Conservation (phyloP, 2,329 filamentous ascomycete genomes). For the Alternaria rosae region DNA sequence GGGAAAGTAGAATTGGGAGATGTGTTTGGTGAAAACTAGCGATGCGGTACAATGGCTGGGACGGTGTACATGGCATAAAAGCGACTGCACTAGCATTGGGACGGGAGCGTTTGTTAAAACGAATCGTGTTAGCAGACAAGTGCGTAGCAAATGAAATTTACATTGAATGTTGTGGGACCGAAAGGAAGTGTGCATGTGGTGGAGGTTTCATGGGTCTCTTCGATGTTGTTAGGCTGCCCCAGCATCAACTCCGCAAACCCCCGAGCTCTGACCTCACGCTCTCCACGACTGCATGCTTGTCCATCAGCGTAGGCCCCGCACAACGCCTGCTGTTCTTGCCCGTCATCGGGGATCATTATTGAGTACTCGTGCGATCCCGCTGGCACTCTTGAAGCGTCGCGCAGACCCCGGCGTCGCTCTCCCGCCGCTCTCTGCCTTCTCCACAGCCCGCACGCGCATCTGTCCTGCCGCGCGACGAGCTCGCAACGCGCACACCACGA, state of each 20-base stretch:
- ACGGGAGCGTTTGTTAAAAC: not conserved
- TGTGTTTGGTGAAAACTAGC: conserved; percentile 36
- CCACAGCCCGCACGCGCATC: conserved; percentile 17
- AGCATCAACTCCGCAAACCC: conserved; percentile 29
- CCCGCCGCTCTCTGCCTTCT: conserved; percentile 7
- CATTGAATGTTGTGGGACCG: not conserved
- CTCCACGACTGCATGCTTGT: conserved; percentile 17
- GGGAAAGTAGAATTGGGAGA: conserved; percentile 86
- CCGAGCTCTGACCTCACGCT: conserved; percentile 37
- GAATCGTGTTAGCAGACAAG: conserved; percentile 2
- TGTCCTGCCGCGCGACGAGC: conserved; percentile 8
- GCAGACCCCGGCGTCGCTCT: conserved; percentile 10
- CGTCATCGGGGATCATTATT: conserved; percentile 18
- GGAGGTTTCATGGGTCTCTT: not conserved
- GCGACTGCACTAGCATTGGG: conserved; percentile 9
- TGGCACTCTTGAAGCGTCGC: not conserved
- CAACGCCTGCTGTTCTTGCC: conserved; percentile 15
- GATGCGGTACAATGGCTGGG: not conserved
- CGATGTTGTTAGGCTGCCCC: conserved; percentile 1
- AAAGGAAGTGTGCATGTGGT: not conserved
- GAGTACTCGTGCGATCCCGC: conserved; percentile 22
- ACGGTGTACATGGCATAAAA: conserved; percentile 5
- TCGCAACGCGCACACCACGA: conserved; percentile 14
- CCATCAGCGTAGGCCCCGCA: conserved; percentile 34
- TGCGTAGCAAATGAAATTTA: conserved; percentile 4